phyloP scores from a whole-genome alignment of 768 basidiomycete species.

The Lactarius tabidus region DNA sequence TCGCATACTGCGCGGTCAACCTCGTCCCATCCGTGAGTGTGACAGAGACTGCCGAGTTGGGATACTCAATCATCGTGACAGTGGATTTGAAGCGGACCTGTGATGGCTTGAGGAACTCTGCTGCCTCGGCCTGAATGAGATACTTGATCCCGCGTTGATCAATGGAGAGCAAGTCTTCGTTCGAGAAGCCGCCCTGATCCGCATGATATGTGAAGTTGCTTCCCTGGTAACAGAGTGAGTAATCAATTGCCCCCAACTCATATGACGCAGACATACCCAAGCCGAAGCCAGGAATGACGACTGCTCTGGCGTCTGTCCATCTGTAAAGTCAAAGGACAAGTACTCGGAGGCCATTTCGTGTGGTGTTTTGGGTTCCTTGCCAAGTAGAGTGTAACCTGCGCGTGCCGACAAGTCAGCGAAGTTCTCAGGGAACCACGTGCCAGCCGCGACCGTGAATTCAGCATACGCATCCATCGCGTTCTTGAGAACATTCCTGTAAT shows the following conservation, averaged over 20 bases:
- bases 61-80: constrained; percentile 38
- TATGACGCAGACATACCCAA: constrained; percentile 38
- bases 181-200: constrained; percentile 50
- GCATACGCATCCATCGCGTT: constrained; percentile 37
- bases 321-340: constrained; percentile 47
- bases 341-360: constrained; percentile 56
- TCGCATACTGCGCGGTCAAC: constrained; percentile 30
- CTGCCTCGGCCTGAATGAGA: constrained; percentile 53
- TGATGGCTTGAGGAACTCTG: constrained; percentile 42
- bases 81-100: constrained; percentile 49
- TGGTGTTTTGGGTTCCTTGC: constrained; percentile 42
- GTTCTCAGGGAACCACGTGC: constrained; percentile 37
- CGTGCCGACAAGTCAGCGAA: constrained; percentile 48
- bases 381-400: constrained; percentile 47
- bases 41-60: constrained; percentile 51
- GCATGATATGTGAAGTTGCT: constrained; percentile 52
- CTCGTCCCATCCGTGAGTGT: constrained; percentile 27
- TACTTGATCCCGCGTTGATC: constrained; percentile 61
- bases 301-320: constrained; percentile 53
- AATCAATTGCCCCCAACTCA: neutral
- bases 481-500: constrained; percentile 44
- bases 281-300: constrained; percentile 53
- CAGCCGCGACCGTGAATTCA: constrained; percentile 40
- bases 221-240: constrained; percentile 35
- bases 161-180: constrained; percentile 38